Base-by-base conservation (phyloP, 495 filamentous ascomycete species). In the Penicillium canescens region DNA sequence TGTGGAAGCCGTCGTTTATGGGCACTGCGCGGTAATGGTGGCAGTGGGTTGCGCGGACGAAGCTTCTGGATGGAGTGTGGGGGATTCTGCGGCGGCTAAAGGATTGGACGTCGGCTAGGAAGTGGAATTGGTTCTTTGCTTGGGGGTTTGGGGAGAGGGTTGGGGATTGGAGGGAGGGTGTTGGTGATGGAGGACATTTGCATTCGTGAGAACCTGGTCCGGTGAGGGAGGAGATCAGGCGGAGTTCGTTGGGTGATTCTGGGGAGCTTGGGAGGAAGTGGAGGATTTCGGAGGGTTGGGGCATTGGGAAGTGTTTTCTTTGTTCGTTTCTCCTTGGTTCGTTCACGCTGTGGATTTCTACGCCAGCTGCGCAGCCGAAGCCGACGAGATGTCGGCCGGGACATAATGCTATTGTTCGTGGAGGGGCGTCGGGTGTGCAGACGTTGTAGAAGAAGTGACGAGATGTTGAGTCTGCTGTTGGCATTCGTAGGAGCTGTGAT, bases 311-410 rank as follows among this genome's bases (percentile, higher is more conserved):
- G 74, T 87, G 56, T 77, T 78, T 65, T 72, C 84, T 44, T 80
- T 70, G 64, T 41, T 83, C 77, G 52, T 82, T 79, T 1, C 81
- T 78, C 3, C 78, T 86, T 24, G 78, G 57, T 37, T 82, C 80
- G 61, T 89, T 86, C 23, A 88, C 71, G 86, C 88, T 91, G 56
- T 88, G 85, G 8, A 91, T 67, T 56, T 91, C 86, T 38, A 91
- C 84, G 7, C 87, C 85, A 8, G 76, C 73, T 20, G 77, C 74
- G 44, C 82, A 89, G 14, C 88, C 87, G 71, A 90, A 90, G 2
- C 87, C 88, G 11, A 89, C 81, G 59, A 85, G 88, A 16, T 79
- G 78, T 28, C 85, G 78, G 28, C 84, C 81, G 10, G 87, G 88
- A 52, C 83, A 89, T 43, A 91, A 81, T 1, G 87, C 83, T 5